A percentile compares a stretch with the other conserved stretches of the same genome.
Evolutionary conservation across 179 eudicot species (phyloP).

Genomic region (Spinacia oleracea): DNA sequence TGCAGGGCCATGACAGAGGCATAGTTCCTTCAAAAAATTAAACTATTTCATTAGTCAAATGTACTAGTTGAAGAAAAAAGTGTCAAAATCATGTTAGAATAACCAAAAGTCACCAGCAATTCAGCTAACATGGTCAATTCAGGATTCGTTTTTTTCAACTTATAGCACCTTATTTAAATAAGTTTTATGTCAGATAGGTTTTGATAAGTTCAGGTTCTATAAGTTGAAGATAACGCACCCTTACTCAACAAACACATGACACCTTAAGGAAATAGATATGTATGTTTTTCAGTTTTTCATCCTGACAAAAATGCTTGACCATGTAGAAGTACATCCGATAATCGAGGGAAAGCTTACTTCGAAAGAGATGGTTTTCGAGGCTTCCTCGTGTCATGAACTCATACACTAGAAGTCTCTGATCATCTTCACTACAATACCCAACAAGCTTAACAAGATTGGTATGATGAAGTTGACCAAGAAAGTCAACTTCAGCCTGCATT

Average conservation of each 20-base stretch:
- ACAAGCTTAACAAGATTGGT: slow-evolving; percentile 53
- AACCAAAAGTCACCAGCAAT: slow-evolving; percentile 14
- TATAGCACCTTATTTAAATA: too few relatives aligned
- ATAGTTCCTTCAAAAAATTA: slow-evolving; percentile 39
- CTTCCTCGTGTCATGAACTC: slow-evolving; percentile 57
- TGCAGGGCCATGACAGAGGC: slow-evolving; percentile 48
- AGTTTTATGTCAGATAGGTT: too few relatives aligned
- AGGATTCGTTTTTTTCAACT: too few relatives aligned
- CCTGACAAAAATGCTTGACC: background rate
- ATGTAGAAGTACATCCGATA: background rate
- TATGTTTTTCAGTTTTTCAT: background rate
- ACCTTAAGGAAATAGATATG: background rate
- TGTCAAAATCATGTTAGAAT: background rate
- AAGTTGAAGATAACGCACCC: too few relatives aligned
- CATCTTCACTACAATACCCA: slow-evolving; percentile 52
- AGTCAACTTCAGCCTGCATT: slow-evolving; percentile 53
- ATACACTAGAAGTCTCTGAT: slow-evolving; percentile 50
- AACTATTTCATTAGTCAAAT: slow-evolving; percentile 19
- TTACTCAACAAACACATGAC: slow-evolving; percentile 8
- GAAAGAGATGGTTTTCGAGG: slow-evolving; percentile 53
- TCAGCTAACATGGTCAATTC: slow-evolving; percentile 18
- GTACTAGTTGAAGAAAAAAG: slow-evolving; percentile 2
- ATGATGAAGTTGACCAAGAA: slow-evolving; percentile 54
- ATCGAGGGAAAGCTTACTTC: slow-evolving; percentile 33
- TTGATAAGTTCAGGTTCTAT: too few relatives aligned